A percentile compares a stretch with the other conserved stretches of the same genome.
These are phyloP conservation scores for Aspergillus bertholletiae DNA, from an alignment of 495 filamentous ascomycete species.

Conservation along the genomic window DNA sequence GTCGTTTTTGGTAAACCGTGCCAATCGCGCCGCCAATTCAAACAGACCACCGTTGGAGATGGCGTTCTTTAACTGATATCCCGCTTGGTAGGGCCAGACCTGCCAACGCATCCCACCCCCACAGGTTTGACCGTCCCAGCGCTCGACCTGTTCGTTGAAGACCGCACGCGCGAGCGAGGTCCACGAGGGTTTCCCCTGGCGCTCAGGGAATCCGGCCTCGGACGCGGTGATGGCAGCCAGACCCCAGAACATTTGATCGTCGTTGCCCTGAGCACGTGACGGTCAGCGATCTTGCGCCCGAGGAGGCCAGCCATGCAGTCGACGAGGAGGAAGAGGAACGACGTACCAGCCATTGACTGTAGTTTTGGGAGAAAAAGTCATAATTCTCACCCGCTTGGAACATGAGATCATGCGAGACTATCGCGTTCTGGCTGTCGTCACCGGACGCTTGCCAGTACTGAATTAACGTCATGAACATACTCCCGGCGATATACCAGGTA, in stretches of 20 bases:
- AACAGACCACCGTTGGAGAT: slow-evolving; percentile 65
- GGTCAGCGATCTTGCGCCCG: neutral
- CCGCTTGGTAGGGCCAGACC: slow-evolving; percentile 41
- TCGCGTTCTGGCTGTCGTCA: slow-evolving; percentile 39
- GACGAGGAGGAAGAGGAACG: too few species aligned
- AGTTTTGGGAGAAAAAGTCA: slow-evolving; percentile 36
- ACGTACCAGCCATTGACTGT: slow-evolving; percentile 25
- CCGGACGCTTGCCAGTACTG: slow-evolving; percentile 50
- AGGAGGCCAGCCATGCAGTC: neutral
- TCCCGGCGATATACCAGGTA: slow-evolving; percentile 46
- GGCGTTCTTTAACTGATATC: slow-evolving; percentile 59
- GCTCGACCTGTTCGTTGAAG: slow-evolving; percentile 60
- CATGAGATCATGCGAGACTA: slow-evolving; percentile 39
- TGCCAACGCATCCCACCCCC: slow-evolving; percentile 49
- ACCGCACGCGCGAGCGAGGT: slow-evolving; percentile 67
- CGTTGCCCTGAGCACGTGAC: slow-evolving; percentile 34
- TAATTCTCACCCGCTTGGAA: slow-evolving; percentile 37
- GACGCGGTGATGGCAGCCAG: slow-evolving; percentile 47
- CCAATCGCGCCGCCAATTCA: slow-evolving; percentile 59
- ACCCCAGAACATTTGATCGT: slow-evolving; percentile 51
- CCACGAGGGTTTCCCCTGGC: slow-evolving; percentile 55
- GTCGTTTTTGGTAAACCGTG: slow-evolving; percentile 57
- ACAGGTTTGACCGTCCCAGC: slow-evolving; percentile 43
- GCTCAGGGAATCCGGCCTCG: slow-evolving; percentile 39
- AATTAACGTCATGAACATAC: slow-evolving; percentile 43